Percentiles rank a stretch among this genome's conserved stretches.
phyloP scores from a whole-genome alignment of 352 stramenopile species.

The Pythium volutum region DNA sequence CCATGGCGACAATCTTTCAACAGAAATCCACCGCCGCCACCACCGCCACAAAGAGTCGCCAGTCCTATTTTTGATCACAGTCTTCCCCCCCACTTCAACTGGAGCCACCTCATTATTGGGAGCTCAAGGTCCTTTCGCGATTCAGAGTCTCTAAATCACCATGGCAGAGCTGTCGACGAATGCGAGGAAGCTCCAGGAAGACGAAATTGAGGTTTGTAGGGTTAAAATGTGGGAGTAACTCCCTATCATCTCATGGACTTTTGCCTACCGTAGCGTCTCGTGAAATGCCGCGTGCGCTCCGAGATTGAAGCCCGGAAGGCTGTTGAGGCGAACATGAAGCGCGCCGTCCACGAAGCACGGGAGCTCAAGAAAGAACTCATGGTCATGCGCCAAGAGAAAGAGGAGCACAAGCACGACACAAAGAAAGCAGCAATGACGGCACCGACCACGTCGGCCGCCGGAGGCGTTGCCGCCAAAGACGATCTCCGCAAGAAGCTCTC shows the following conservation, averaged over 20 bases:
- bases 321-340: constrained; percentile 69
- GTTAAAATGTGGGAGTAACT: background rate
- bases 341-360: constrained; percentile 59
- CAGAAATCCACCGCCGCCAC: background rate
- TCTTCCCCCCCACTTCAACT: constrained; percentile 18
- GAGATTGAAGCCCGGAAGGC: constrained; percentile 74
- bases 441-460: constrained; percentile 21
- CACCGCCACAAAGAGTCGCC: background rate
- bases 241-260: background rate
- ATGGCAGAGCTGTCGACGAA: constrained; percentile 36
- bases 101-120: too few species aligned
- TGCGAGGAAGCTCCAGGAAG: constrained; percentile 53
- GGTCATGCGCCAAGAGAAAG: constrained; percentile 69
- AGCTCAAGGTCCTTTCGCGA: background rate
- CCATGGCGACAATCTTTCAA: constrained; percentile 31
- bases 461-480: constrained; percentile 22
- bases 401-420: constrained; percentile 38
- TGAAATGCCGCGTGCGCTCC: constrained; percentile 74
- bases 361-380: constrained; percentile 80
- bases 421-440: constrained; percentile 12
- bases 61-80: constrained; percentile 17
- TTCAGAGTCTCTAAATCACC: constrained; percentile 1
- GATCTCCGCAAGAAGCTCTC: constrained; percentile 36
- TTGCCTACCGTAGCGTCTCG: constrained; percentile 38
- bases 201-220: constrained; percentile 49